These are phyloP conservation scores for Pichia sp. DNA, from an alignment of 1,139 yeast species.

Conservation along the genomic window DNA sequence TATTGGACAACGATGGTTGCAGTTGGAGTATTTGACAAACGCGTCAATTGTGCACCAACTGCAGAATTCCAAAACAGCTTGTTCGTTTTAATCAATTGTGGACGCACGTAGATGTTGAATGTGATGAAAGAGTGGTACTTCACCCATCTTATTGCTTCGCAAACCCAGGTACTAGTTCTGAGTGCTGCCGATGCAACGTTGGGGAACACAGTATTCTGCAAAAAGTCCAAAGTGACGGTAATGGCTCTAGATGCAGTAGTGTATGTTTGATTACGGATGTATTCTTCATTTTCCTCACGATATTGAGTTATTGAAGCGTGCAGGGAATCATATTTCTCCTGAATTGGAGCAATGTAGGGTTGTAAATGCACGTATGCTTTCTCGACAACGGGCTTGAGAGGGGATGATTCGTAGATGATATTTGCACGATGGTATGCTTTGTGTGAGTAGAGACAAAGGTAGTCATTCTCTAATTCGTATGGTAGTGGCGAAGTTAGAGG, in stretches of 20 bases:
- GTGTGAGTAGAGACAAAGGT: too few species aligned
- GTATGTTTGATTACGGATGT: slow-evolving; percentile 3
- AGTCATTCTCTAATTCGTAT: too few species aligned
- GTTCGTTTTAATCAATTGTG: slow-evolving; percentile 2
- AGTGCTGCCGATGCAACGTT: background rate
- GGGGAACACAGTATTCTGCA: slow-evolving; percentile 5
- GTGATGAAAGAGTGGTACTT: slow-evolving; percentile 5
- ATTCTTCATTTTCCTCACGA: slow-evolving; percentile 8
- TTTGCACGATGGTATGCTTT: too few species aligned
- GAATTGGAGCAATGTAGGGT: too few species aligned
- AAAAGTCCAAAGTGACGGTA: background rate
- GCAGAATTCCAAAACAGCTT: slow-evolving; percentile 7
- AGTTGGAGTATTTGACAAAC: slow-evolving; percentile 4
- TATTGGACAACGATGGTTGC: slow-evolving; percentile 1
- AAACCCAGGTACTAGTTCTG: too few species aligned
- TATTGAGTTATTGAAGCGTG: too few species aligned
- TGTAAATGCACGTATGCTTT: too few species aligned
- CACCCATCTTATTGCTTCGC: background rate
- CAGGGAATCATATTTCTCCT: slow-evolving; percentile 25
- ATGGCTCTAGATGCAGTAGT: slow-evolving; percentile 4
- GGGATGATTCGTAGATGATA: too few species aligned
- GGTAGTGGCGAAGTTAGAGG: too few species aligned
- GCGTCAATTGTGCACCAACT: slow-evolving; percentile 9
- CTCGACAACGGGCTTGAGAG: too few species aligned
- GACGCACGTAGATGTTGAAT: slow-evolving; percentile 14